A percentile compares a stretch with the other conserved stretches of the same genome.
These are phyloP conservation scores for Pythium volutum DNA, from an alignment of 352 stramenopile genomes.

Conservation along the genomic window DNA sequence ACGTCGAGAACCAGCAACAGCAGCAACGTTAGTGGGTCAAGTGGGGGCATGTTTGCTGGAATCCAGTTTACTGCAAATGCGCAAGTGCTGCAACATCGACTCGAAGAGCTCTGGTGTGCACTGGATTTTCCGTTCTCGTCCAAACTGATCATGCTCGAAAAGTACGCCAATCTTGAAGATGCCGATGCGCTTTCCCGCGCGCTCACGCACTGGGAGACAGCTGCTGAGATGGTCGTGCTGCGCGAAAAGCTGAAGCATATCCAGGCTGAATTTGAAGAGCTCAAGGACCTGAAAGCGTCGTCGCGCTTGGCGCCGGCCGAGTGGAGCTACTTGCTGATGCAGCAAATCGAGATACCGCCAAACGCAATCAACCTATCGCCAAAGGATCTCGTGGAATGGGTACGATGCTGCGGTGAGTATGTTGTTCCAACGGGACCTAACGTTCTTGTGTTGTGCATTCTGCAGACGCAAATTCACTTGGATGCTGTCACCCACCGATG, in stretches of 20 bases:
- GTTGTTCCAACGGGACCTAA: too few species aligned
- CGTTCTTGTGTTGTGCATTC: not conserved
- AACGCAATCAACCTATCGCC: conserved; percentile 12
- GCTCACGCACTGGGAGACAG: conserved; percentile 46
- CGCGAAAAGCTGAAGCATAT: conserved; percentile 48
- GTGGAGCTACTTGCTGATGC: conserved; percentile 33
- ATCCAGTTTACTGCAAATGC: conserved; percentile 35
- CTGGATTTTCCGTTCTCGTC: conserved; percentile 64
- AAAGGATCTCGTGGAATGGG: conserved; percentile 38
- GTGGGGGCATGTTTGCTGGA: conserved; percentile 16
- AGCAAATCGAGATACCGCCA: conserved; percentile 33
- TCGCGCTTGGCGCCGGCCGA: conserved; percentile 38
- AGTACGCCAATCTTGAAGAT: conserved; percentile 50
- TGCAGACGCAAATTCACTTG: conserved; percentile 39
- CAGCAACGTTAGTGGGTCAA: conserved; percentile 20
- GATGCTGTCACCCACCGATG: conserved; percentile 45
- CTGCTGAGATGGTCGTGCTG: conserved; percentile 36
- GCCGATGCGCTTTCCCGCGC: conserved; percentile 37
- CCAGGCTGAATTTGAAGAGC: conserved; percentile 36
- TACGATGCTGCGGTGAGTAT: conserved; percentile 18
- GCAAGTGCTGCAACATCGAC: conserved; percentile 42
- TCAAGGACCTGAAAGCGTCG: conserved; percentile 26
- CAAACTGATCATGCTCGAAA: conserved; percentile 64
- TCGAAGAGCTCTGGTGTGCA: conserved; percentile 52
- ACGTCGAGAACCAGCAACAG: conserved; percentile 11